phyloP scores from a whole-genome alignment of 345 rosid species.

The Syzygium jambos region DNA sequence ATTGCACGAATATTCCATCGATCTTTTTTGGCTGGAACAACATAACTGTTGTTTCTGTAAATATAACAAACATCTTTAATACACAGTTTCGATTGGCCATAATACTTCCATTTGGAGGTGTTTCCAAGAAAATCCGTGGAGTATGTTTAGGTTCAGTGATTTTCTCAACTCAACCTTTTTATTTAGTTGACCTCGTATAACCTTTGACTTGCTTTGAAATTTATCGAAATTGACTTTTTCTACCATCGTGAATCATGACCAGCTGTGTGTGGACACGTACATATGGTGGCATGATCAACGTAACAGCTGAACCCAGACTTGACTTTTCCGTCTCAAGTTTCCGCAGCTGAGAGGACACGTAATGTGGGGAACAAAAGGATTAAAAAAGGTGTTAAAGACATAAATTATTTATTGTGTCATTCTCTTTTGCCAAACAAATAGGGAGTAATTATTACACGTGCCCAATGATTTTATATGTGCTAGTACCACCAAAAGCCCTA shows the following conservation, averaged over 20 bases:
- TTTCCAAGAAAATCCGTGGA: not conserved
- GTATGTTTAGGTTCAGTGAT: not conserved
- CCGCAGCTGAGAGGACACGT: not conserved
- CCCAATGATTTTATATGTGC: not conserved
- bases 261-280: not conserved
- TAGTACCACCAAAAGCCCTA: too few species aligned
- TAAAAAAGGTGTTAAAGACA: not conserved
- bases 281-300: not conserved
- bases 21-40: not conserved
- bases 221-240: not conserved
- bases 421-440: not conserved
- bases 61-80: not conserved
- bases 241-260: not conserved
- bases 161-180: not conserved
- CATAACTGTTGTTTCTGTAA: not conserved
- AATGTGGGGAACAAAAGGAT: not conserved
- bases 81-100: not conserved
- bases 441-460: not conserved
- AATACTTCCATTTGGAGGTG: not conserved
- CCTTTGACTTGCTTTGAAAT: not conserved
- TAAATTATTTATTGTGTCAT: not conserved
- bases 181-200: not conserved
- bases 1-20: not conserved
- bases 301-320: not conserved
- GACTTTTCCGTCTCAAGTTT: not conserved